Conservation (phyloP, 192 early-diverging fungal species). For the Coemansia asiatica region DNA sequence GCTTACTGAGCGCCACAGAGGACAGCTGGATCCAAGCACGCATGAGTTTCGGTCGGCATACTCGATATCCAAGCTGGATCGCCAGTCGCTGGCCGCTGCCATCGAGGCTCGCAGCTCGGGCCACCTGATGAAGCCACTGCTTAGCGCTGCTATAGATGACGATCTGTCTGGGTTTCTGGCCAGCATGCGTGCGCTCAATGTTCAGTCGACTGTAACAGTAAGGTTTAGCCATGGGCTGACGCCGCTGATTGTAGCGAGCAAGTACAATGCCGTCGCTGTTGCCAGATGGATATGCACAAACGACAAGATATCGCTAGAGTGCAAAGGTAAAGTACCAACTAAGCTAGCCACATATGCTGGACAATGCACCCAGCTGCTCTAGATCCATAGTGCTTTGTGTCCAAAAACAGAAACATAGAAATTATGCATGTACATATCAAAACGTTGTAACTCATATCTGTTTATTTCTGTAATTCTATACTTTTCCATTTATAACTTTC, state of each 20-base stretch:
- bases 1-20: slow-evolving; percentile 1
- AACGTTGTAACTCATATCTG: background rate
- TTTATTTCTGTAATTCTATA: too few species aligned
- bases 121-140: slow-evolving; percentile 7
- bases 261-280: slow-evolving; percentile 25
- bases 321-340: slow-evolving; percentile 24
- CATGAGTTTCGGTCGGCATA: slow-evolving; percentile 3
- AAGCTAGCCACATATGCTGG: background rate
- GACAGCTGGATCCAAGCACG: background rate
- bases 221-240: slow-evolving; percentile 20
- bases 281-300: slow-evolving; percentile 34
- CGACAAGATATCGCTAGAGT: slow-evolving; percentile 17
- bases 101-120: slow-evolving; percentile 4
- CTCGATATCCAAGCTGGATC: slow-evolving; percentile 10
- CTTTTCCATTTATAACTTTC: background rate
- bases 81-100: slow-evolving; percentile 10
- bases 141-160: slow-evolving; percentile 19
- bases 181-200: slow-evolving; percentile 7
- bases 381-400: background rate
- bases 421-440: background rate
- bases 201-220: slow-evolving; percentile 1
- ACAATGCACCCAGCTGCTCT: background rate
- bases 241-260: slow-evolving; percentile 40
- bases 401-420: background rate
- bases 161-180: slow-evolving; percentile 14